Evolutionary conservation across 164 flowering plant genomes (phyloP).

Genomic region (Magnolia kwangsiensis): DNA sequence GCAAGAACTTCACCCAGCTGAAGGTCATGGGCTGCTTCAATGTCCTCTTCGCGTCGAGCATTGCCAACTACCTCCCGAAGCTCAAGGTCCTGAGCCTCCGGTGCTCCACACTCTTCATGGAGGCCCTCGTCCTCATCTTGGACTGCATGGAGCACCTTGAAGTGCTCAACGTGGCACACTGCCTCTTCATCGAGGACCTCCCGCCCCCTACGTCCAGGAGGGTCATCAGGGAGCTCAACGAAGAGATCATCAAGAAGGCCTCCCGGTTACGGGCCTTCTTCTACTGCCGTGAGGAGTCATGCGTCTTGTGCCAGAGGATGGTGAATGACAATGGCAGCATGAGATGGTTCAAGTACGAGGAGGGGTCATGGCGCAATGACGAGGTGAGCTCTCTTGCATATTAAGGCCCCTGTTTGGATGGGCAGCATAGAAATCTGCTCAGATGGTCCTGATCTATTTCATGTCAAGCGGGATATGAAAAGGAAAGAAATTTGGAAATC

Average conservation of each 20-base stretch:
- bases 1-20: slow-evolving; percentile 50
- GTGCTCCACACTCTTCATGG: slow-evolving; percentile 20
- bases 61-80: slow-evolving; percentile 33
- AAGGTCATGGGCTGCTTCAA: slow-evolving; percentile 62
- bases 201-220: slow-evolving; percentile 21
- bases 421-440: not conserved
- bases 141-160: slow-evolving; percentile 39
- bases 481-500: too few relatives aligned
- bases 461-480: too few relatives aligned
- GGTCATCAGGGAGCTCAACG: slow-evolving; percentile 35
- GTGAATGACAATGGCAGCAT: slow-evolving; percentile 48
- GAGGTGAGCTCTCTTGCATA: slow-evolving; percentile 47
- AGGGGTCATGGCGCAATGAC: slow-evolving; percentile 48
- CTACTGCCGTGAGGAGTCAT: slow-evolving; percentile 41
- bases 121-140: slow-evolving; percentile 39
- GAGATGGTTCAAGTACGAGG: slow-evolving; percentile 69
- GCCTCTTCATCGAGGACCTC: slow-evolving; percentile 36
- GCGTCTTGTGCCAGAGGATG: slow-evolving; percentile 46
- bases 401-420: slow-evolving; percentile 11
- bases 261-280: slow-evolving; percentile 36
- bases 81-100: slow-evolving; percentile 48
- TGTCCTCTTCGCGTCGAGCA: slow-evolving; percentile 26
- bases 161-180: slow-evolving; percentile 62
- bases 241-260: slow-evolving; percentile 32
- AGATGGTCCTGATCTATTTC: not conserved